These are phyloP conservation scores for Trametes punicea DNA, from an alignment of 768 basidiomycete species.

Conservation along the genomic window DNA sequence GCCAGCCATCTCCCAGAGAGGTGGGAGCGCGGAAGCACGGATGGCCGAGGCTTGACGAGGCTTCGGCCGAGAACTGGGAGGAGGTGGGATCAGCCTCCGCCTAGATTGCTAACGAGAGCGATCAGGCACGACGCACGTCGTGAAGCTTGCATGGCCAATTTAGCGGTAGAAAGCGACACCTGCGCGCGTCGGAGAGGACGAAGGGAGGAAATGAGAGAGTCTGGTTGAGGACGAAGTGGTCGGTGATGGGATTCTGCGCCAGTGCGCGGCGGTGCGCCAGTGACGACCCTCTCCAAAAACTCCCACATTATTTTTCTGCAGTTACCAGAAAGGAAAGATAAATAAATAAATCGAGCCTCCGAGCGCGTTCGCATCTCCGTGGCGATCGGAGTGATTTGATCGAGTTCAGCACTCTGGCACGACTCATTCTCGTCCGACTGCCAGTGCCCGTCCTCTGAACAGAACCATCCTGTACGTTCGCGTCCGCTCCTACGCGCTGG, in stretches of 20 bases:
- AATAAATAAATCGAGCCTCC: not conserved
- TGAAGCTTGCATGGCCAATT: conserved; percentile 18
- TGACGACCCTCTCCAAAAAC: not conserved
- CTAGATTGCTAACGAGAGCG: conserved; percentile 2
- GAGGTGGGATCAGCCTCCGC: conserved; percentile 4
- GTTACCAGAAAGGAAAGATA: too few relatives aligned
- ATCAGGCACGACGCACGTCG: conserved; percentile 3
- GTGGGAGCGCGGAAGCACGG: conserved; percentile 18
- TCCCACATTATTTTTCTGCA: conserved; percentile 2
- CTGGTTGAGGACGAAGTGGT: conserved; percentile 4
- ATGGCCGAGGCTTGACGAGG: conserved; percentile 27
- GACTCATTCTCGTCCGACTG: not conserved
- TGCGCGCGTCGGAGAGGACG: conserved; percentile 9
- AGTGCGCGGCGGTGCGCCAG: not conserved
- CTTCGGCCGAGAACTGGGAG: conserved; percentile 26
- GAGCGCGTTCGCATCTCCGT: not conserved
- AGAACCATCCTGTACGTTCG: not conserved
- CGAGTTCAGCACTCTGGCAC: not conserved
- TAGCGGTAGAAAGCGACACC: conserved; percentile 14
- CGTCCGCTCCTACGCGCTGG: too few relatives aligned
- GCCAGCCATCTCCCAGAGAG: conserved; percentile 23
- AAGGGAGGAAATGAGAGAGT: not conserved
- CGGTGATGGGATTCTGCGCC: conserved; percentile 14
- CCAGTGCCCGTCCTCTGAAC: too few relatives aligned
- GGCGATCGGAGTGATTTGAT: conserved; percentile 4